phyloP scores from a whole-genome alignment of 1,284 basidiomycete genomes.

The Apiotrichum laibachii region DNA sequence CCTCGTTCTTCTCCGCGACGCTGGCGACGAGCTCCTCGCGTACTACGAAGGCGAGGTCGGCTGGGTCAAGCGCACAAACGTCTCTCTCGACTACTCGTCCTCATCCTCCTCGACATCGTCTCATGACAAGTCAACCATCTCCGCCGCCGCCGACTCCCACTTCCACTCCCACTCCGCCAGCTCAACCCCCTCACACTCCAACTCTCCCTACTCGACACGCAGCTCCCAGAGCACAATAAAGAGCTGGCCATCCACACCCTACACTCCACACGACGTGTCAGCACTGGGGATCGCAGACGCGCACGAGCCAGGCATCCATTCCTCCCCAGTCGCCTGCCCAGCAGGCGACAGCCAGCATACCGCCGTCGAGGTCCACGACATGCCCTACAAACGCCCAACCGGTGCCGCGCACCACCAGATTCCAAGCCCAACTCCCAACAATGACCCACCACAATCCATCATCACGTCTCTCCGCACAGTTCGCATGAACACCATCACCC shows the following conservation, averaged over 20 bases:
- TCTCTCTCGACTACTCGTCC: conserved; percentile 14
- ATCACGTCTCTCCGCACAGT: not conserved
- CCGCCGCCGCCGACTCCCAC: not conserved
- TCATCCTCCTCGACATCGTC: not conserved
- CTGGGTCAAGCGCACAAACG: conserved; percentile 60
- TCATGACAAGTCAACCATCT: not conserved
- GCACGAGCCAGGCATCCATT: not conserved
- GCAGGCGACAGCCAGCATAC: not conserved
- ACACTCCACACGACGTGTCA: not conserved
- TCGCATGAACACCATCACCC: not conserved
- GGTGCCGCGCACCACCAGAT: no score
- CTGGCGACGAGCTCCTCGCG: conserved; percentile 60
- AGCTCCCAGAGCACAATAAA: conserved; percentile 1
- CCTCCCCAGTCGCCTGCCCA: not conserved
- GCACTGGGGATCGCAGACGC: not conserved
- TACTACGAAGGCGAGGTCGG: conserved; percentile 91
- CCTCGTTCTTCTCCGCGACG: conserved; percentile 73
- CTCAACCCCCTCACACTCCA: not conserved
- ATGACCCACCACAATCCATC: no score
- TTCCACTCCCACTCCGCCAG: not conserved
- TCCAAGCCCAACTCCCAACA: no score
- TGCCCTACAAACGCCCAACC: not conserved
- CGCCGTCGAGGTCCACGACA: not conserved
- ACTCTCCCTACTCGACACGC: not conserved
- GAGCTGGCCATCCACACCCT: not conserved